These are phyloP conservation scores for Spergularia azorica DNA, from an alignment of 179 eudicot genomes.

Conservation along the genomic window DNA sequence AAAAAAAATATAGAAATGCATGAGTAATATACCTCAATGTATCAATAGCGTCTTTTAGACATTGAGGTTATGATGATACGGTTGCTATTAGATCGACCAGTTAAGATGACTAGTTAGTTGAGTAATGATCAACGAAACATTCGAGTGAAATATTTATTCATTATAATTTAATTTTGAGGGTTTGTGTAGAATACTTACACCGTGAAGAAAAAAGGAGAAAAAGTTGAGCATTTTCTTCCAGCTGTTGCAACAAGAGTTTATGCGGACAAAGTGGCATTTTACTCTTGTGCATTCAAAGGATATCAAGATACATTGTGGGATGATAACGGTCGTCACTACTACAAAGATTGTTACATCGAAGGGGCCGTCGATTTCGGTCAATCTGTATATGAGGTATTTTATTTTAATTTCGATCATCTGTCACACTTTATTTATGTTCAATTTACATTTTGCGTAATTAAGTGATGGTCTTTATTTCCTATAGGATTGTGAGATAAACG, in stretches of 20 bases:
- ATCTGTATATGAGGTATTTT: conserved; percentile 50
- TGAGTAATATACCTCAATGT: too few relatives aligned
- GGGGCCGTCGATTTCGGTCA: conserved; percentile 71
- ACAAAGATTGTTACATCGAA: conserved; percentile 51
- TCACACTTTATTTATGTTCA: conserved; percentile 48
- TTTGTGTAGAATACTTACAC: too few relatives aligned
- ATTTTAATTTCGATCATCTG: conserved; percentile 47
- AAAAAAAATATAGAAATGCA: too few relatives aligned
- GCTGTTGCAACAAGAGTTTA: conserved; percentile 53
- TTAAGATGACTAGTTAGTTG: too few relatives aligned
- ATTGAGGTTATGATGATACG: too few relatives aligned
- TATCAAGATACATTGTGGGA: conserved; percentile 66
- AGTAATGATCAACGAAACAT: too few relatives aligned
- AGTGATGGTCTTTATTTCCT: neutral
- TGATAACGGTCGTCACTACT: conserved; percentile 61
- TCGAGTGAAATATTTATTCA: too few relatives aligned
- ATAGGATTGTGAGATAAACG: conserved; percentile 45
- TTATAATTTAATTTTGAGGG: too few relatives aligned
- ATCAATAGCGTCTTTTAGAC: too few relatives aligned
- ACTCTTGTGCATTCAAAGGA: conserved; percentile 54
- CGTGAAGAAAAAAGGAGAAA: neutral
- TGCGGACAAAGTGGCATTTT: conserved; percentile 62
- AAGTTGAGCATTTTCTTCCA: conserved; percentile 9
- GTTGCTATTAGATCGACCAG: too few relatives aligned
- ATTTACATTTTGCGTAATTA: conserved; percentile 45